Base-by-base conservation (phyloP, 352 stramenopile genomes). In the Globisporangium nodosum region DNA sequence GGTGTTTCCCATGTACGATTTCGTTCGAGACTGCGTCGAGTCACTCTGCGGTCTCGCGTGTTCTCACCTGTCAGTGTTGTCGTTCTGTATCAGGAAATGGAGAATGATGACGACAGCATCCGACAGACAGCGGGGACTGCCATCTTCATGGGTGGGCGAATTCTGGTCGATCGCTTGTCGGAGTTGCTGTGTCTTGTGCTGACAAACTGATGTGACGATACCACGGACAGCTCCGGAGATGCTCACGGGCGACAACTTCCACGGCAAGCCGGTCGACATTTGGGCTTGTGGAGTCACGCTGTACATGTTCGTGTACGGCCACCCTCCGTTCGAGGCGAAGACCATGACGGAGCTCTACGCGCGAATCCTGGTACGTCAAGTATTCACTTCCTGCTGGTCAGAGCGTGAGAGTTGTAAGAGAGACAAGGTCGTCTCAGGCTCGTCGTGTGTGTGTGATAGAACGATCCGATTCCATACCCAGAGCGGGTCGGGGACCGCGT, bases 231-330 rank as follows among this genome's bases (percentile, higher is more conserved):
- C 83, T 0, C 81, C 83, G 0, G 83, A 92, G 61, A 92, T 92
- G 83, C 72, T 91, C 49, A 90, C 81, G 8, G 83, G 81, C 7
- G 77, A 84, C 21, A 85, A 74, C 21, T 93, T 91, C 61, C 80
- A 81, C 35, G 83, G 83, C 21, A 87, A 85, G 52, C 82, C 84
- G 0, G 65, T 91, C 16, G 96, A 99, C 69, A 87, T 98, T 16
- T 99, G 96, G 96, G 94, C 96, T 15, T 97, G 91, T 20, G 96
- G 96, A 5, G 69, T 99, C 35, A 98, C 94, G 61, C 66, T 99
- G 3, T 98, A 97, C 67, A 98, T 98, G 74, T 98, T 99, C 67
- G 80, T 96, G 9, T 98, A 97, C 53, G 93, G 94, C 16, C 80
- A 81, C 39, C 76, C 97, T 5, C 96, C 96, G 3, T 99, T 98